A percentile compares a stretch with the other conserved stretches of the same genome.
These are phyloP conservation scores for Geotrichum candidum DNA, from an alignment of 1,139 yeast species.

Conservation along the genomic window DNA sequence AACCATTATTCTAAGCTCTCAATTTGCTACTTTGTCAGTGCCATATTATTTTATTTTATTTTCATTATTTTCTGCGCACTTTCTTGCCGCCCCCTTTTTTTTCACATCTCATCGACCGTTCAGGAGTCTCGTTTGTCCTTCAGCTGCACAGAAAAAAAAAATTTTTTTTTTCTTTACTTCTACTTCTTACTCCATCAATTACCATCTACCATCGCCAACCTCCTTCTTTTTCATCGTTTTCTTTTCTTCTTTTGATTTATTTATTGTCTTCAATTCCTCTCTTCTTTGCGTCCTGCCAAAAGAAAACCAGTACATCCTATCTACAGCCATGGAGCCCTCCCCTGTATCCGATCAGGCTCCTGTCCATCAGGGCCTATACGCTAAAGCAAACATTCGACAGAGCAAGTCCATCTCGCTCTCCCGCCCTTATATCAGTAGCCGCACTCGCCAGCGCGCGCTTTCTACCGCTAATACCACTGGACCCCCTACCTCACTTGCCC, in stretches of 20 bases:
- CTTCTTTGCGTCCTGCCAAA: neutral
- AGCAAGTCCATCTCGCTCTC: neutral
- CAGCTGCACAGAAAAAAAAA: neutral
- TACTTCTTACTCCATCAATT: neutral
- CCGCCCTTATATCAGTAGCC: neutral
- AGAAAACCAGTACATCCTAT: neutral
- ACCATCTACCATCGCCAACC: neutral
- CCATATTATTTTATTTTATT: too few relatives aligned
- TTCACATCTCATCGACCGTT: neutral
- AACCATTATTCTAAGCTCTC: too few relatives aligned
- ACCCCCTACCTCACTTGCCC: neutral
- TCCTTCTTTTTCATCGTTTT: neutral
- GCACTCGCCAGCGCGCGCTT: conserved; percentile 10
- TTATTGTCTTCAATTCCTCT: neutral
- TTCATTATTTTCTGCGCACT: too few relatives aligned
- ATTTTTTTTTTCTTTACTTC: neutral
- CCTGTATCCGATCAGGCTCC: neutral
- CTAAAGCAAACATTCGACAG: conserved; percentile 3
- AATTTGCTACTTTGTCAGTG: too few relatives aligned
- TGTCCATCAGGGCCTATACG: neutral
- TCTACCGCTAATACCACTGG: neutral
- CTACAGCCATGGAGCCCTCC: neutral
- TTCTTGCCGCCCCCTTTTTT: neutral
- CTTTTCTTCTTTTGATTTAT: neutral
- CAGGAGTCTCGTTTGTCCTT: neutral